These are phyloP conservation scores for Fistulina hepatica DNA, from an alignment of 1,284 basidiomycete species.

Conservation along the genomic window DNA sequence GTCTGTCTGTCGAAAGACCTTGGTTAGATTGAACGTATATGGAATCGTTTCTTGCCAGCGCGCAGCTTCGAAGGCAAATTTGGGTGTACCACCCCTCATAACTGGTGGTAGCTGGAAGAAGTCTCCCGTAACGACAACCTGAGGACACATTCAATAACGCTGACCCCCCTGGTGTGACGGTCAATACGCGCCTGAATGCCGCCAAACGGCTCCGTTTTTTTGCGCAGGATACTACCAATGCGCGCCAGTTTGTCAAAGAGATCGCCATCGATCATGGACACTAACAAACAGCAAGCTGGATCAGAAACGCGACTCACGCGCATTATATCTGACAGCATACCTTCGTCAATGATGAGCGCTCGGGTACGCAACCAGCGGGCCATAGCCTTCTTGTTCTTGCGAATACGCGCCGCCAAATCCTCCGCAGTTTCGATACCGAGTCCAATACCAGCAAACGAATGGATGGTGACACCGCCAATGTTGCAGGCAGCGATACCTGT, in stretches of 20 bases:
- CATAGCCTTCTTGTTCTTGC: slow-evolving; percentile 58
- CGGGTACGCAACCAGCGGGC: slow-evolving; percentile 65
- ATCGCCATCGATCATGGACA: slow-evolving; percentile 94
- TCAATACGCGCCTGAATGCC: slow-evolving; percentile 69
- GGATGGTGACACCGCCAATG: slow-evolving; percentile 87
- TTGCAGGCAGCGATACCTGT: slow-evolving; percentile 91
- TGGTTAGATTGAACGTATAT: slow-evolving; percentile 76
- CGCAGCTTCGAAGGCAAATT: slow-evolving; percentile 85
- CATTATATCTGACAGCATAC: slow-evolving; percentile 32
- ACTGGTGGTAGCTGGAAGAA: slow-evolving; percentile 98
- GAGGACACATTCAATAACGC: slow-evolving; percentile 9
- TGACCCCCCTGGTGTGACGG: neutral
- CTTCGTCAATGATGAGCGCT: slow-evolving; percentile 91
- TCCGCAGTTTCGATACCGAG: slow-evolving; percentile 64
- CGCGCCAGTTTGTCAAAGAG: slow-evolving; percentile 78
- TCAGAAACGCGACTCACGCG: no score
- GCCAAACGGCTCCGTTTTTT: slow-evolving; percentile 71
- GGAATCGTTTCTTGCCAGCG: slow-evolving; percentile 74
- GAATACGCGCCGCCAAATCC: slow-evolving; percentile 56
- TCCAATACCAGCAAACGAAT: slow-evolving; percentile 89
- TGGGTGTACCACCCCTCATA: slow-evolving; percentile 29
- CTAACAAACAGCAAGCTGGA: slow-evolving; percentile 29
- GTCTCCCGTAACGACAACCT: slow-evolving; percentile 86
- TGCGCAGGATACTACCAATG: slow-evolving; percentile 55
- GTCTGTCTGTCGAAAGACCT: slow-evolving; percentile 78